Percentiles rank a stretch among this genome's conserved stretches.
Conservation (phyloP, 495 filamentous ascomycete genomes). For the Ramalina peruviana region DNA sequence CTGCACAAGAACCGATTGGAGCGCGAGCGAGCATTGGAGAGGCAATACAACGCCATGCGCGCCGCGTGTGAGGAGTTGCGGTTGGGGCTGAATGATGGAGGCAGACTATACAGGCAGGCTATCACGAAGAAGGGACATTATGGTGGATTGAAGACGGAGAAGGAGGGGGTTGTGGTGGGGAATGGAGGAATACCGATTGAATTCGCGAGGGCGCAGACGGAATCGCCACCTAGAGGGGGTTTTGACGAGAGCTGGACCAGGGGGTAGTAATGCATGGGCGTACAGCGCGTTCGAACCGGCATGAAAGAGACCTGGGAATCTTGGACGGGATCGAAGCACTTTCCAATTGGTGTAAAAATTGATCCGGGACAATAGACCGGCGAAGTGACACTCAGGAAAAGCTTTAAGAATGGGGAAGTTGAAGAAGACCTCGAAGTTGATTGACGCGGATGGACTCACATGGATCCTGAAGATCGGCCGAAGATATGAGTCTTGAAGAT, state of each 20-base stretch:
- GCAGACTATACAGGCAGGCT: constrained; percentile 67
- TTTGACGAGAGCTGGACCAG: constrained; percentile 61
- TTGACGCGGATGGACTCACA: too few relatives aligned
- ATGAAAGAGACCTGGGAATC: too few relatives aligned
- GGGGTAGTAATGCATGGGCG: constrained; percentile 12
- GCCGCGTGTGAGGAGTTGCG: constrained; percentile 71
- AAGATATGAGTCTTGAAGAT: too few relatives aligned
- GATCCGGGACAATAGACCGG: not conserved
- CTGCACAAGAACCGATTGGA: constrained; percentile 45
- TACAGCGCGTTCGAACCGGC: too few relatives aligned
- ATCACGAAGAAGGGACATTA: constrained; percentile 77
- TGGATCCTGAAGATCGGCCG: too few relatives aligned
- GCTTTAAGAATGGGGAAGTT: not conserved
- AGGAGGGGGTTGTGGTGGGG: constrained; percentile 4
- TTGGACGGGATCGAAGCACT: not conserved
- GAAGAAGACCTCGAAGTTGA: not conserved
- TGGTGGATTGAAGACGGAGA: constrained; percentile 17
- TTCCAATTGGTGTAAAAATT: not conserved
- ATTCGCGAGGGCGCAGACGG: constrained; percentile 72
- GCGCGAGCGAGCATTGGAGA: constrained; percentile 49
- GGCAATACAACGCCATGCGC: constrained; percentile 67
- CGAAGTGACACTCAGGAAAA: not conserved
- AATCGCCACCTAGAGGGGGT: constrained; percentile 53
- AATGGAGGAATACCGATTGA: constrained; percentile 60
- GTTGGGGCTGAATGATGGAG: constrained; percentile 53